These are phyloP conservation scores for Tilletia horrida DNA, from an alignment of 1,284 basidiomycete species.

Conservation along the genomic window DNA sequence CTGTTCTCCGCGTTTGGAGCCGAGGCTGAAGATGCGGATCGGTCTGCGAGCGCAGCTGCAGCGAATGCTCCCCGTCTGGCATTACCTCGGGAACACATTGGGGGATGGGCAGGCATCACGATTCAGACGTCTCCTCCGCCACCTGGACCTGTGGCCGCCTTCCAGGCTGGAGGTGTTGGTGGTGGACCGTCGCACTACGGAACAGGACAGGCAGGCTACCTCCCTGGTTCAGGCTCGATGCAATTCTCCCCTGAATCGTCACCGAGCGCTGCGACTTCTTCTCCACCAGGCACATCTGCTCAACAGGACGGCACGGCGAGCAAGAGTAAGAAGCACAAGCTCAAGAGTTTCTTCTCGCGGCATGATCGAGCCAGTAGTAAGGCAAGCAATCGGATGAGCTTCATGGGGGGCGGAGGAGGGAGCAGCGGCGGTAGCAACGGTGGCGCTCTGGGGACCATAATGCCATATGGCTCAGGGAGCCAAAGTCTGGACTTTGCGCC, in stretches of 20 bases:
- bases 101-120: background rate
- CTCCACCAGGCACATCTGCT: background rate
- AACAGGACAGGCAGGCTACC: background rate
- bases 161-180: too few species aligned
- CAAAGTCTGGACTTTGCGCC: too few species aligned
- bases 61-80: background rate
- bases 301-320: background rate
- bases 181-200: background rate
- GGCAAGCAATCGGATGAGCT: background rate
- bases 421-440: background rate
- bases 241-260: background rate
- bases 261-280: background rate
- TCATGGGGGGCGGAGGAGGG: background rate
- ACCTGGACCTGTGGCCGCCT: background rate
- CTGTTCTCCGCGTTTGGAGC: slow-evolving; percentile 2
- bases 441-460: background rate
- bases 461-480: background rate
- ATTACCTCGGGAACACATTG: background rate
- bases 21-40: slow-evolving; percentile 8
- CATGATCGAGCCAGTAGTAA: slow-evolving; percentile 1
- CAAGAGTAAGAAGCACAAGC: slow-evolving; percentile 13
- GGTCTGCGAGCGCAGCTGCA: background rate
- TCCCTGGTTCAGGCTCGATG: background rate
- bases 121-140: background rate
- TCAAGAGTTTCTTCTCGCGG: slow-evolving; percentile 10